Conservation (phyloP, 2,329 filamentous ascomycete species). For the Fusarium torreyae region DNA sequence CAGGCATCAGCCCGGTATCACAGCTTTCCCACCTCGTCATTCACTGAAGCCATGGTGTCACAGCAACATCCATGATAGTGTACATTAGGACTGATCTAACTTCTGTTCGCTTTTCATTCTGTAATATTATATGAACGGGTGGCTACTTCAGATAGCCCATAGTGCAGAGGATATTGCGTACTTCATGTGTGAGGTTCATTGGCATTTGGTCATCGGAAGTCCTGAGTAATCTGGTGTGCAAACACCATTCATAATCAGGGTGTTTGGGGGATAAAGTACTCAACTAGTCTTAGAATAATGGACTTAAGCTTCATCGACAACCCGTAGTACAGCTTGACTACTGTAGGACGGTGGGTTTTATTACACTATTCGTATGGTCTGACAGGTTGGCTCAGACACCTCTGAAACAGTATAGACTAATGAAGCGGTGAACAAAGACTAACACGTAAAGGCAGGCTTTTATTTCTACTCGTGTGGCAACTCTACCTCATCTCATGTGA, state of each 20-base stretch:
- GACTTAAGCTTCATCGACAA: background rate
- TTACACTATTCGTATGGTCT: background rate
- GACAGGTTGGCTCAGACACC: background rate
- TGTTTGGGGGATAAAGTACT: background rate
- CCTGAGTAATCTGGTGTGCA: background rate
- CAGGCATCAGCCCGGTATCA: background rate
- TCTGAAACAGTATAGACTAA: background rate
- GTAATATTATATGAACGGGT: background rate
- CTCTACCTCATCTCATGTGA: slow-evolving; percentile 1
- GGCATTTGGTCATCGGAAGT: background rate
- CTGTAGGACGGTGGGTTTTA: background rate
- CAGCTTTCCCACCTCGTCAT: slow-evolving; percentile 1
- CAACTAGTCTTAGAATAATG: background rate
- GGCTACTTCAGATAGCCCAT: background rate
- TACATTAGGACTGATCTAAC: background rate
- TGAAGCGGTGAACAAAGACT: slow-evolving; percentile 26
- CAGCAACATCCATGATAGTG: background rate
- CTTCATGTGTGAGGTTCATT: background rate
- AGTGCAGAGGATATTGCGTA: background rate
- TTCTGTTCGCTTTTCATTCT: background rate
- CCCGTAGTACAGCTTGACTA: background rate
- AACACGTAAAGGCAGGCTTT: background rate
- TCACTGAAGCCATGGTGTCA: slow-evolving; percentile 6
- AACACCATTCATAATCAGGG: background rate
- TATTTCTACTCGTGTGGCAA: background rate